Evolutionary conservation across 1,284 basidiomycete genomes (phyloP).

Genomic region (Boletellus dicymbophilus): DNA sequence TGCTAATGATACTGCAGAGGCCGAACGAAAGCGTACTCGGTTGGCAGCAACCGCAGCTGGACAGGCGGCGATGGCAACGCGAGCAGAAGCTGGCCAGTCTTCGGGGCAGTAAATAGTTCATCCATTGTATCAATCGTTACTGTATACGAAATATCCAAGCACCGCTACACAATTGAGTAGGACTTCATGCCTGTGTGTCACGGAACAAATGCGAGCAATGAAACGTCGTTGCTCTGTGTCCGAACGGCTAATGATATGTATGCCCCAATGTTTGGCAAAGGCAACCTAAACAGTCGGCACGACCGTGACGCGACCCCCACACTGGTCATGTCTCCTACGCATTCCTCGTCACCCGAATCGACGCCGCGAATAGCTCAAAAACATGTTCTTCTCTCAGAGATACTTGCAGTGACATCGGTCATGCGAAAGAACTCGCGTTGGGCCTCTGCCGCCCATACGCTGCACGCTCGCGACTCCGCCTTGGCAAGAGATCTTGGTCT

Average conservation of each 20-base stretch:
- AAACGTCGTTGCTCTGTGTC: no score
- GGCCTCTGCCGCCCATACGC: conserved; percentile 70
- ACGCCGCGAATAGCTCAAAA: conserved; percentile 48
- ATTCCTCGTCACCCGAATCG: conserved; percentile 10
- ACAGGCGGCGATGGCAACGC: conserved; percentile 80
- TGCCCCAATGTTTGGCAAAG: conserved; percentile 26
- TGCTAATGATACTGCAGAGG: conserved; percentile 86
- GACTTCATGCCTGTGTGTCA: no score
- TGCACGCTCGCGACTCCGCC: conserved; percentile 60
- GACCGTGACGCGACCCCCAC: background rate
- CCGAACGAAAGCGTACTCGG: conserved; percentile 89
- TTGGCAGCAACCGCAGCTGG: conserved; percentile 64
- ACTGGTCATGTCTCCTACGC: conserved; percentile 14
- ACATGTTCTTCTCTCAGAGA: conserved; percentile 87
- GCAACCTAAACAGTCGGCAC: conserved; percentile 22
- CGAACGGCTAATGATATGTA: no score
- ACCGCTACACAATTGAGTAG: no score
- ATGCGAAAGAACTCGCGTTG: conserved; percentile 98
- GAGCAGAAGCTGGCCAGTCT: conserved; percentile 45
- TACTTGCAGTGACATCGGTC: conserved; percentile 89
- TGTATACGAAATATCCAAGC: conserved; percentile 2
- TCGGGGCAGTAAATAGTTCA: conserved; percentile 35
- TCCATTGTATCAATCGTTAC: conserved; percentile 14
- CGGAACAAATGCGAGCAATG: no score
- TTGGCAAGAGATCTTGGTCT: conserved; percentile 76